phyloP scores from a whole-genome alignment of 2,329 filamentous ascomycete genomes.

The Pseudocercospora eumusae region DNA sequence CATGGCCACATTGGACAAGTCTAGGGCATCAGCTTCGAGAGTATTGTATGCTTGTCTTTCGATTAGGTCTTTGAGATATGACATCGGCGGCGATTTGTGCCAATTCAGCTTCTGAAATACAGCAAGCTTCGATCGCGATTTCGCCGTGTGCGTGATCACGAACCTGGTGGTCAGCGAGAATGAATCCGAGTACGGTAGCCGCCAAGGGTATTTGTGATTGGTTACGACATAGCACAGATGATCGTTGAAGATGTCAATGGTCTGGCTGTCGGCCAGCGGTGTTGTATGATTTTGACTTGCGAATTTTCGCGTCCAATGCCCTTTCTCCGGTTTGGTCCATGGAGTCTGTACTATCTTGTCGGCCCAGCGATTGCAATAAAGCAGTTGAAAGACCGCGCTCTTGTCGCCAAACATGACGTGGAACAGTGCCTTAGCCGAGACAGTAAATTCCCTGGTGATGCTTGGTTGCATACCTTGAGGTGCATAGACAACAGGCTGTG shows the following conservation, averaged over 20 bases:
- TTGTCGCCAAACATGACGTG: slow-evolving; percentile 97
- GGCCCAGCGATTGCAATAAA: slow-evolving; percentile 81
- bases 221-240: slow-evolving; percentile 67
- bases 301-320: slow-evolving; percentile 63
- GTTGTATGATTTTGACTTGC: slow-evolving; percentile 41
- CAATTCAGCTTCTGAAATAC: slow-evolving; percentile 88
- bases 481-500: slow-evolving; percentile 77
- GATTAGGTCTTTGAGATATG: slow-evolving; percentile 55
- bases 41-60: slow-evolving; percentile 72
- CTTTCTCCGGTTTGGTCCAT: slow-evolving; percentile 71
- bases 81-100: slow-evolving; percentile 55
- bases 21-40: slow-evolving; percentile 69
- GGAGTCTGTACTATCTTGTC: slow-evolving; percentile 80
- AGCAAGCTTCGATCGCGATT: slow-evolving; percentile 87
- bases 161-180: slow-evolving; percentile 87
- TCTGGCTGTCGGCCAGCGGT: slow-evolving; percentile 74
- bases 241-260: slow-evolving; percentile 67
- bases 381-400: slow-evolving; percentile 86
- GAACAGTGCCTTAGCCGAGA: slow-evolving; percentile 91
- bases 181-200: slow-evolving; percentile 75
- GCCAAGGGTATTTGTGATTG: slow-evolving; percentile 70
- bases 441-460: slow-evolving; percentile 79
- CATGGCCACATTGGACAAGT: slow-evolving; percentile 72
- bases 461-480: slow-evolving; percentile 78
- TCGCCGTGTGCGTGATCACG: slow-evolving; percentile 89